Conservation (phyloP, 176 grass and related monocot genomes). For the Phoenix roebelenii region DNA sequence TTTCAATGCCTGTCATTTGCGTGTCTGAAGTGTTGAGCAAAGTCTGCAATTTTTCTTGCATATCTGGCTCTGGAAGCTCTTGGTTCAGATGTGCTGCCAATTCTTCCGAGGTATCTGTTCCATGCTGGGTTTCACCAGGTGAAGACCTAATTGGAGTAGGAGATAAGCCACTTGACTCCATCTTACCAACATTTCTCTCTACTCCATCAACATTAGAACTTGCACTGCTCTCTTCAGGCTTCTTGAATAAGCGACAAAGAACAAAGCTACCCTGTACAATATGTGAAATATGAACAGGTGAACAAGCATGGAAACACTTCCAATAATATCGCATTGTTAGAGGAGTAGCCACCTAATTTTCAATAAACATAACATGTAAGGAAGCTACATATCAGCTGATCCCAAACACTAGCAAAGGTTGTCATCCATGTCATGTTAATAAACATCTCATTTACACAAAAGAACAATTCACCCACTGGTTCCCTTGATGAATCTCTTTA, state of each 20-base stretch:
- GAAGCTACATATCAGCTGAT: no score
- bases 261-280: conserved; percentile 11
- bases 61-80: background rate
- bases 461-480: no score
- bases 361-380: no score
- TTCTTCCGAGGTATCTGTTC: background rate
- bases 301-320: no score
- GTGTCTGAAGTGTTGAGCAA: background rate
- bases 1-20: background rate
- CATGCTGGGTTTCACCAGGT: background rate
- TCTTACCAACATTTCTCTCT: background rate
- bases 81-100: background rate
- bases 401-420: no score
- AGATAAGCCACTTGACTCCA: background rate
- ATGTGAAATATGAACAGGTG: no score
- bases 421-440: no score
- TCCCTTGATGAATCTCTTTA: no score
- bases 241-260: conserved; percentile 17
- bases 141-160: conserved; percentile 1
- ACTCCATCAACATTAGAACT: conserved; percentile 2
- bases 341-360: no score
- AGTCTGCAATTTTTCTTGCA: conserved; percentile 1
- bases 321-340: no score
- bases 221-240: background rate
- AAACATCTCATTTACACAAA: no score